Base-by-base conservation (phyloP, 306 rosid species). In the Acacia crassicarpa region DNA sequence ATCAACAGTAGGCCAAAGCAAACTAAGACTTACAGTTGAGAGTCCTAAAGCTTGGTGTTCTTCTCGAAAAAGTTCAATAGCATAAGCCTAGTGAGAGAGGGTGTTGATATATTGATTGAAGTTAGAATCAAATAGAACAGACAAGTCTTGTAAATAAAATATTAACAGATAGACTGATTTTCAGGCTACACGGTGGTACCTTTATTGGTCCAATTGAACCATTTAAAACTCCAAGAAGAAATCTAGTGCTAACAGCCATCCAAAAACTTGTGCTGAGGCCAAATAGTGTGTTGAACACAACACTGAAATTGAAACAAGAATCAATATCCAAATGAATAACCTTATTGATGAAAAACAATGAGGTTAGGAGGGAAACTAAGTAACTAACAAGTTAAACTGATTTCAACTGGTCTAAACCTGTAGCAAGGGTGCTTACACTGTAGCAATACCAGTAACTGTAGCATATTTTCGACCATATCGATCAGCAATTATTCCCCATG, bases 31-130 rank as follows among this genome's bases (percentile, higher is more conserved):
- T 74, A 93, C 98, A 17, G 97, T 78, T 41, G 98, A 93, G 77
- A 93, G 67, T 33, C 94, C 97, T 71, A 95, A 25, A 49, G 97
- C 87, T 76, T 95, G 98, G 81, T 95, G 81, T 81, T 95, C 98
- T 32, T 89, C 92, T 43, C 87, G 83, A 44, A 93, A 84, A 63
- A 91, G 77, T 87, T 95, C 98, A 56, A 79, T 76, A 40, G 94
- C 89, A 86, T 93, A 95, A 73, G 98, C 98, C 98, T 95, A 85
- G 75, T 27, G n/a, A n/a, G n/a, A n/a, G n/a, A n/a, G n/a, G n/a
- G n/a, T n/a, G n/a, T n/a, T n/a, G n/a, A n/a, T n/a, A n/a, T n/a
- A n/a, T n/a, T n/a, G n/a, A n/a, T n/a, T n/a, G n/a, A n/a, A n/a
- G n/a, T n/a, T n/a, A n/a, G n/a, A 63, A 75, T 73, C 58, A 38